Conservation (phyloP, 768 basidiomycete species). For the Daedaleopsis sinensis region DNA sequence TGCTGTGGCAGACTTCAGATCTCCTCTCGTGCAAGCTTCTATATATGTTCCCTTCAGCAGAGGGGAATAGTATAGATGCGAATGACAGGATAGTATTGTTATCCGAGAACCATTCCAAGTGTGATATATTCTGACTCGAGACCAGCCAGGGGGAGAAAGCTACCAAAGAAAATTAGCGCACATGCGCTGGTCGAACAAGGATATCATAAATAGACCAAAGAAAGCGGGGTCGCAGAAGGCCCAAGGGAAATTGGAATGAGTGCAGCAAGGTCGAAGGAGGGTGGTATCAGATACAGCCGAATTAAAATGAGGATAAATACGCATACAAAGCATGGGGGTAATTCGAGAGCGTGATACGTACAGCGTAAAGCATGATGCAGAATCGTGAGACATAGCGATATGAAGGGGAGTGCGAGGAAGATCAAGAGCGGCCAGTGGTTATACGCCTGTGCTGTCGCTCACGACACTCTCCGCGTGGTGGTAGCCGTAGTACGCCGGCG, state of each 20-base stretch:
- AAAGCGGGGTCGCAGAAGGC: neutral
- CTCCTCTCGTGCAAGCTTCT: too few species aligned
- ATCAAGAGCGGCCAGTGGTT: neutral
- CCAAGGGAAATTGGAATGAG: neutral
- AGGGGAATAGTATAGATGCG: too few species aligned
- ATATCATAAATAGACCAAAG: conserved; percentile 12
- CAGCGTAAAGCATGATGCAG: conserved; percentile 5
- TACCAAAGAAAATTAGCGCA: conserved; percentile 10
- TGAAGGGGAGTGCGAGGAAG: neutral
- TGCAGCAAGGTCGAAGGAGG: neutral
- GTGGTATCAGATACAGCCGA: conserved; percentile 2
- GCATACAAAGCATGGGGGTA: conserved; percentile 13
- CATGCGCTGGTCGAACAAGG: conserved; percentile 5
- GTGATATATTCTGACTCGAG: neutral
- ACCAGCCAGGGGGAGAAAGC: neutral
- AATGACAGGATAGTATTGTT: too few species aligned
- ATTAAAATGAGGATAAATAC: conserved; percentile 9
- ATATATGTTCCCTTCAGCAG: too few species aligned
- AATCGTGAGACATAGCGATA: conserved; percentile 5
- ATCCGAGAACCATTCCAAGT: too few species aligned
- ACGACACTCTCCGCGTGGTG: conserved; percentile 16
- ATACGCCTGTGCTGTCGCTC: conserved; percentile 17
- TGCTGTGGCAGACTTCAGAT: neutral
- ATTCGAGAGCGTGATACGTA: conserved; percentile 15
- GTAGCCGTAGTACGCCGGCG: conserved; percentile 19